These are phyloP conservation scores for Thermothelomyces thermophilus DNA, from an alignment of 2,329 filamentous ascomycete genomes.

Conservation along the genomic window DNA sequence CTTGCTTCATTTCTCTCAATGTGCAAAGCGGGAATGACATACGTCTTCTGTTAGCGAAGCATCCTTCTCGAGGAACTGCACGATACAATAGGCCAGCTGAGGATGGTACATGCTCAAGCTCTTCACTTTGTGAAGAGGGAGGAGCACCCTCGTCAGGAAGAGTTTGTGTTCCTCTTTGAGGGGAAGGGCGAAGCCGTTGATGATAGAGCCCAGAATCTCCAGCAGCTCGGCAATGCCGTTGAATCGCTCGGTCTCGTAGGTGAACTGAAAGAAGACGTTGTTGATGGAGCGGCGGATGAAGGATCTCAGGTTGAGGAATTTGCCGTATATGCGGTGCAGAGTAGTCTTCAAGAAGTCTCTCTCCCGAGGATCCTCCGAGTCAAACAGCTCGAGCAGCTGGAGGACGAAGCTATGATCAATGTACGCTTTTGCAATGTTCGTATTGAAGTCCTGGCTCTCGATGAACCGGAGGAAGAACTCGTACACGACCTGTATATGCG, in stretches of 20 bases:
- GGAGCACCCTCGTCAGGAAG: slow-evolving; percentile 85
- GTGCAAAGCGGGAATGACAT: slow-evolving; percentile 28
- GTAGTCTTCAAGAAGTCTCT: slow-evolving; percentile 98
- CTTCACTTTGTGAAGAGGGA: slow-evolving; percentile 96
- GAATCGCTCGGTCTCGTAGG: slow-evolving; percentile 96
- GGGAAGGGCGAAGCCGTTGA: slow-evolving; percentile 95
- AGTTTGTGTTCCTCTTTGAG: slow-evolving; percentile 98
- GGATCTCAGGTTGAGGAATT: slow-evolving; percentile 94
- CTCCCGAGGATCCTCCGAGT: slow-evolving; percentile 94
- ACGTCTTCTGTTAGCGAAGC: slow-evolving; percentile 95
- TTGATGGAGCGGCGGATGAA: slow-evolving; percentile 98
- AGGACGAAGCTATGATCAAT: slow-evolving; percentile 98
- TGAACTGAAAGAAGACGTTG: slow-evolving; percentile 99
- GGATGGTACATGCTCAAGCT: slow-evolving; percentile 99
- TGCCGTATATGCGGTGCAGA: slow-evolving; percentile 94
- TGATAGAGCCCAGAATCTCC: slow-evolving; percentile 96
- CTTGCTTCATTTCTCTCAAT: no score
- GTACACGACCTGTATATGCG: slow-evolving; percentile 98
- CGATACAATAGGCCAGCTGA: slow-evolving; percentile 96
- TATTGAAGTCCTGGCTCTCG: slow-evolving; percentile 99
- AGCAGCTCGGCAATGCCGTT: slow-evolving; percentile 96
- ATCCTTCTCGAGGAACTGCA: slow-evolving; percentile 97
- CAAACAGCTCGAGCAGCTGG: slow-evolving; percentile 93
- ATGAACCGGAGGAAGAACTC: slow-evolving; percentile 99
- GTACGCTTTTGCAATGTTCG: slow-evolving; percentile 97